These are phyloP conservation scores for Kwoniella mangroviensis DNA, from an alignment of 768 basidiomycete species.

Conservation along the genomic window DNA sequence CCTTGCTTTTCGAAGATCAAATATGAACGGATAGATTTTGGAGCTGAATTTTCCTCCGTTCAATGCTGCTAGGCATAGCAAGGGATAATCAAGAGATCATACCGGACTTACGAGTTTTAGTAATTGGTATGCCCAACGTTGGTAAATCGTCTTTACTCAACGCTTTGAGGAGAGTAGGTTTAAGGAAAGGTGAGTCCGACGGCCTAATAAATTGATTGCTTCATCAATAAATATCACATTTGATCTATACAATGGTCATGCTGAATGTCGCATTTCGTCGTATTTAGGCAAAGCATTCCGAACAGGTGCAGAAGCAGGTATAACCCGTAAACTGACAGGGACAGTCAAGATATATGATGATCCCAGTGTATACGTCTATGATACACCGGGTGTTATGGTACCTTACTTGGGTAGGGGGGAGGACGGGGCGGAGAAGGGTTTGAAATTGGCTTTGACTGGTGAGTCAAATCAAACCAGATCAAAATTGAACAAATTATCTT, in stretches of 20 bases:
- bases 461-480: slow-evolving; percentile 27
- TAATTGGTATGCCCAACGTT: slow-evolving; percentile 96
- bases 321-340: slow-evolving; percentile 86
- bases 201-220: background rate
- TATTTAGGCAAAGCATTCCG: slow-evolving; percentile 85
- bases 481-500: background rate
- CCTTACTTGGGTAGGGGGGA: slow-evolving; percentile 87
- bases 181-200: slow-evolving; percentile 72
- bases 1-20: too few species aligned
- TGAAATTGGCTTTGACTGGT: slow-evolving; percentile 93
- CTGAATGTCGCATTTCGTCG: slow-evolving; percentile 41
- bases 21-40: too few species aligned
- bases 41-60: too few species aligned
- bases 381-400: slow-evolving; percentile 96
- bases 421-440: slow-evolving; percentile 83
- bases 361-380: slow-evolving; percentile 85
- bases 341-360: slow-evolving; percentile 80
- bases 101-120: slow-evolving; percentile 75
- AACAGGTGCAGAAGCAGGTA: slow-evolving; percentile 85
- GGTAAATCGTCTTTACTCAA: slow-evolving; percentile 96
- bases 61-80: slow-evolving; percentile 65
- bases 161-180: slow-evolving; percentile 82
- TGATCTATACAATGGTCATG: background rate
- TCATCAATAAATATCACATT: too few species aligned
- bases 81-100: slow-evolving; percentile 68